Base-by-base conservation (phyloP, 2,329 filamentous ascomycete genomes). In the Dactylonectria macrodidyma region DNA sequence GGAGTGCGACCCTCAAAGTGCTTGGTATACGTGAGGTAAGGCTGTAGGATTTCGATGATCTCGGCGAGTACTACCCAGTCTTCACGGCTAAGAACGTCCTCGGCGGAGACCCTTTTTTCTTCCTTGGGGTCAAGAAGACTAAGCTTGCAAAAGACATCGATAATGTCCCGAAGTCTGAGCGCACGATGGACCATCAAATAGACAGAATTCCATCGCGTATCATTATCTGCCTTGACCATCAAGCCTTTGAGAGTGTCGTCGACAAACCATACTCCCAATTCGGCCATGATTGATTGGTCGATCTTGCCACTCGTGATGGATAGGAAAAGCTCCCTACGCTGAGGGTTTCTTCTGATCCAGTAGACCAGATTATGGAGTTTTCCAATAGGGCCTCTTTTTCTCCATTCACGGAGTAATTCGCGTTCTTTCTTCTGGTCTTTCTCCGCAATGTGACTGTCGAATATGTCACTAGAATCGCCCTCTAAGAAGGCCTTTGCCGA, bases 181-280 rank as follows among this genome's bases (percentile, higher is more conserved):
- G 24, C 48, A 12, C 48, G 24, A 19, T 30, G 10, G 24, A 22
- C 48, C 24, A 22, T 26, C 19, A 22, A 19, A 22, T 26, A 22
- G 48, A 51, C 24, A 51, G 48, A 51, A 22, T 51, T 51, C 48
- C 48, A 51, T 51, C 48, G 24, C 22, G 48, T 51, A 51, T 30
- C 48, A 22, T 51, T 51, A 51, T 51, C 48, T 11, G 24, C 19
- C 48, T 51, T 51, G 24, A 51, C 48, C 24, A 51, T 51, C 48
- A 51, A 51, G 19, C 48, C 22, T 19, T 22, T 22, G 26, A 26
- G 48, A 30, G 26, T 30, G 48, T 51, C 24, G 48, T 22, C 19
- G 26, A 51, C 19, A 22, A 26, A 26, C 48, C 24, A 51, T 19
- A 51, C 19, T 19, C 48, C 48, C 19, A 51, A 51, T 51, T 30